Evolutionary conservation across 805 yeast species (phyloP).

Genomic region (Hanseniaspora vineae): DNA sequence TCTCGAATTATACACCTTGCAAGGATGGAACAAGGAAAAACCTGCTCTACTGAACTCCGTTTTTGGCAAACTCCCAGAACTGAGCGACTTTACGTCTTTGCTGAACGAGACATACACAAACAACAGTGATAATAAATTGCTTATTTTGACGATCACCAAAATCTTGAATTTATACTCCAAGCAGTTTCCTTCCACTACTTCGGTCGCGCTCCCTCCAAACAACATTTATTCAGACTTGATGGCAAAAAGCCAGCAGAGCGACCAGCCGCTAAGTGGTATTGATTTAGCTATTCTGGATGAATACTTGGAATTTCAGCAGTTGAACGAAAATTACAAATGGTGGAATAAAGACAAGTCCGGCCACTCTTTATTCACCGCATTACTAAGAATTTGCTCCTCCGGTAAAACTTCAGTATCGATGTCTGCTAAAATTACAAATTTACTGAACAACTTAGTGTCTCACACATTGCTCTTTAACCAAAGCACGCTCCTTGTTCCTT

Average conservation of each 20-base stretch:
- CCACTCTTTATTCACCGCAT: constrained; percentile 52
- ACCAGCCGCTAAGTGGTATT: constrained; percentile 29
- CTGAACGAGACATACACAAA: constrained; percentile 29
- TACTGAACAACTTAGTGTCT: constrained; percentile 35
- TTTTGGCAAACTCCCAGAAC: constrained; percentile 34
- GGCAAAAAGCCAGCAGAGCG: constrained; percentile 10
- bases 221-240: constrained; percentile 26
- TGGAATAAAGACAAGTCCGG: constrained; percentile 46
- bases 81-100: constrained; percentile 30
- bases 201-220: constrained; percentile 20
- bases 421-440: constrained; percentile 32
- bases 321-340: constrained; percentile 53
- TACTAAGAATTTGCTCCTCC: constrained; percentile 40
- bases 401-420: constrained; percentile 18
- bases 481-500: constrained; percentile 34
- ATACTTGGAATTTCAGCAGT: constrained; percentile 48
- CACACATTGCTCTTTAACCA: constrained; percentile 44
- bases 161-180: constrained; percentile 29
- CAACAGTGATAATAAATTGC: constrained; percentile 29
- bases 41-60: constrained; percentile 25
- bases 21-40: constrained; percentile 29
- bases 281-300: constrained; percentile 48
- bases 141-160: constrained; percentile 35
- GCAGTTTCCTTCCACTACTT: constrained; percentile 25
- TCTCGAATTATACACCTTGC: constrained; percentile 22